phyloP scores from a whole-genome alignment of 257 asterid genomes.

The Haberlea rhodopensis region DNA sequence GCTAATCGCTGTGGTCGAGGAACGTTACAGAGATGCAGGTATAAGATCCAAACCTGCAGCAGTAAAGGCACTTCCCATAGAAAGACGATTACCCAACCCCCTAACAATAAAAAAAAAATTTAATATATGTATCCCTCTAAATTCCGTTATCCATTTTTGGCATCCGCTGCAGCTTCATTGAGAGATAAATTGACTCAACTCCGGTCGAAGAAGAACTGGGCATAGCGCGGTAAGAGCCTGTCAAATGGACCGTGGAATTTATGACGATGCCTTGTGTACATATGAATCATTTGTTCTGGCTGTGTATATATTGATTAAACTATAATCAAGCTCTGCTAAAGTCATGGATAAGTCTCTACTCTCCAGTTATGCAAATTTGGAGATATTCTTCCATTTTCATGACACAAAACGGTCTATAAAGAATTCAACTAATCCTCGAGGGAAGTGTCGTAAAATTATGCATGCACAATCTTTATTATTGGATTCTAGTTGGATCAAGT shows the following conservation, averaged over 20 bases:
- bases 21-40: slow-evolving; percentile 68
- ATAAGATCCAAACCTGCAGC: not conserved
- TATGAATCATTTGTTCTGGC: slow-evolving; percentile 20
- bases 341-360: not conserved
- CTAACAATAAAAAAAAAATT: not conserved
- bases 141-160: not conserved
- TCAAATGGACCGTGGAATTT: not conserved
- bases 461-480: not conserved
- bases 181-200: slow-evolving; percentile 86
- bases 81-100: not conserved
- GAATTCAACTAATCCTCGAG: too few species aligned
- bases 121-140: not conserved
- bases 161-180: slow-evolving; percentile 62
- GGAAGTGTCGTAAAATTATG: not conserved
- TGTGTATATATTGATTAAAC: not conserved
- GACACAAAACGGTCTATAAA: not conserved
- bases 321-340: not conserved
- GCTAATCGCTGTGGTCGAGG: slow-evolving; percentile 60
- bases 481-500: too few species aligned
- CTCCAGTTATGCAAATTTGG: not conserved
- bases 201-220: slow-evolving; percentile 82
- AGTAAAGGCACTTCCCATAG: not conserved
- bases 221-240: slow-evolving; percentile 29
- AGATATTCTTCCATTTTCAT: not conserved
- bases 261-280: slow-evolving; percentile 34